Percentiles rank a stretch among this genome's conserved stretches.
These are phyloP conservation scores for Neltuma alba DNA, from an alignment of 306 rosid species.

Conservation along the genomic window DNA sequence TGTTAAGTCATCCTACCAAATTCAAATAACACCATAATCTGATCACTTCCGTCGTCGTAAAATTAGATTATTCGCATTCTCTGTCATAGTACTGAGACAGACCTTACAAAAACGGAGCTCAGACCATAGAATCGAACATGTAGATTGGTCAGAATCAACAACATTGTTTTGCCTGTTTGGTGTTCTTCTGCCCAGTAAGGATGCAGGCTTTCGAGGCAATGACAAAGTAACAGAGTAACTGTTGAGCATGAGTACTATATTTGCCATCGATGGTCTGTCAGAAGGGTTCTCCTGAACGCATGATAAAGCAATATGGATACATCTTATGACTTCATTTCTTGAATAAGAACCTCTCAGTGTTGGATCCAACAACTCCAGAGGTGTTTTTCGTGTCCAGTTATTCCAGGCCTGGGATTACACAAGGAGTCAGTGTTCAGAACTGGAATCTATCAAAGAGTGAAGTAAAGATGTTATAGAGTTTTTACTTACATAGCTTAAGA, in stretches of 20 bases:
- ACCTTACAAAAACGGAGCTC: neutral
- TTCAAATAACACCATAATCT: neutral
- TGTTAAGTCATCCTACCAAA: no score
- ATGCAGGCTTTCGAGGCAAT: slow-evolving; percentile 45
- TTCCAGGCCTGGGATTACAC: slow-evolving; percentile 50
- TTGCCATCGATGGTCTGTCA: slow-evolving; percentile 53
- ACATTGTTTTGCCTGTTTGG: slow-evolving; percentile 20
- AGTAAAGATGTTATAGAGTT: neutral
- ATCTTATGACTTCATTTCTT: slow-evolving; percentile 54
- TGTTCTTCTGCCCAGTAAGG: slow-evolving; percentile 40
- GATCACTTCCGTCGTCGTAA: neutral
- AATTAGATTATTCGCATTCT: neutral
- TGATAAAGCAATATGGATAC: slow-evolving; percentile 56
- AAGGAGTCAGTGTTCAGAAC: slow-evolving; percentile 7
- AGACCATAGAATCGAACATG: slow-evolving; percentile 34
- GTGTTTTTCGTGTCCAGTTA: slow-evolving; percentile 43
- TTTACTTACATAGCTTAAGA: slow-evolving; percentile 52
- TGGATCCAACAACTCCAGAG: slow-evolving; percentile 55
- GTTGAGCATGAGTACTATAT: slow-evolving; percentile 45
- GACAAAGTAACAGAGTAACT: slow-evolving; percentile 49
- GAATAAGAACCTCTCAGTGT: slow-evolving; percentile 46
- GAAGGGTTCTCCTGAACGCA: slow-evolving; percentile 57
- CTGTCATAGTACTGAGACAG: neutral
- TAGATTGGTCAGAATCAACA: slow-evolving; percentile 31
- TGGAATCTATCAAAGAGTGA: neutral